Conservation (phyloP, 1,284 basidiomycete genomes). For the Trichosporon ovoides region DNA sequence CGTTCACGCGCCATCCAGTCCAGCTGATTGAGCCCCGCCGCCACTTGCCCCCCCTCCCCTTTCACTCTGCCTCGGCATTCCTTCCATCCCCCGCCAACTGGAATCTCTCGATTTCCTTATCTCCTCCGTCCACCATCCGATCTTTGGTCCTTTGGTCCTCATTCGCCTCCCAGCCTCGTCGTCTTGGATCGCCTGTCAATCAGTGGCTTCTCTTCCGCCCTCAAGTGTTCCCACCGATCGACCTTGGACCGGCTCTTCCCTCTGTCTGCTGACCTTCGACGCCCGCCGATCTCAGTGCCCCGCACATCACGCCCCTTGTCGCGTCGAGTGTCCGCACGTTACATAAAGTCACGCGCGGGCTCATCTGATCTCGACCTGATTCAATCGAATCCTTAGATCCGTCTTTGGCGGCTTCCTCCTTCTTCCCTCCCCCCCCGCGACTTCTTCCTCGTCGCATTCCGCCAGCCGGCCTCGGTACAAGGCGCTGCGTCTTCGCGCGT, state of each 20-base stretch:
- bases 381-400: neutral
- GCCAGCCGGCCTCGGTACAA: too few relatives aligned
- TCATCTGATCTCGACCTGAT: constrained; percentile 1
- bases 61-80: neutral
- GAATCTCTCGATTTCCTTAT: neutral
- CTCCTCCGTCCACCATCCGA: neutral
- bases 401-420: neutral
- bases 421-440: neutral
- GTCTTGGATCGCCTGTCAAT: too few relatives aligned
- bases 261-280: too few relatives aligned
- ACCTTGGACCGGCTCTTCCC: neutral
- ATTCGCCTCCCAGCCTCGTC: too few relatives aligned
- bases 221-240: too few relatives aligned
- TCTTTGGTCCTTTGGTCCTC: neutral
- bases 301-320: neutral
- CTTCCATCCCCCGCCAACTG: neutral
- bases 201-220: too few relatives aligned
- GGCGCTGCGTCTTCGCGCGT: too few relatives aligned
- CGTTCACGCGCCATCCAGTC: neutral
- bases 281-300: neutral
- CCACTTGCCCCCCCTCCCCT: neutral
- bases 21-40: neutral
- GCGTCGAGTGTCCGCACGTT: too few relatives aligned
- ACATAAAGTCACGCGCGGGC: constrained; percentile 4
- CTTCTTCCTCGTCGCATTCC: neutral